phyloP scores from a whole-genome alignment of 1,284 basidiomycete genomes.

The Binderoboletus segoi region DNA sequence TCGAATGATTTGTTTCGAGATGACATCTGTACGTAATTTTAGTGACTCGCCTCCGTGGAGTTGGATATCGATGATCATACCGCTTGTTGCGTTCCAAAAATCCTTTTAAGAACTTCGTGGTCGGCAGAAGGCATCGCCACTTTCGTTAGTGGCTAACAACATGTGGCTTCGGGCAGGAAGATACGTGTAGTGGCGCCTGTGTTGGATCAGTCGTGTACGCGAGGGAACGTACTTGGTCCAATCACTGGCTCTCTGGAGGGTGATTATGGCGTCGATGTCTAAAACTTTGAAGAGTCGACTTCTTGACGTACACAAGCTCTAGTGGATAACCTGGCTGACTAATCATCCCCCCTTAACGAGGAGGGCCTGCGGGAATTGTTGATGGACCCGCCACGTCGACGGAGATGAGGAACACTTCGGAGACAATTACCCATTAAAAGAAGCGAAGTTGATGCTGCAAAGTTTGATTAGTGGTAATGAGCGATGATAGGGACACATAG shows the following conservation, averaged over 20 bases:
- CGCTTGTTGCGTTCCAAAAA: not conserved
- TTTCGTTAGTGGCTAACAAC: conserved; percentile 20
- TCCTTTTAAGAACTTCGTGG: conserved; percentile 17
- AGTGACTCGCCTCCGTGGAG: conserved; percentile 23
- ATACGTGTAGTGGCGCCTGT: conserved; percentile 21
- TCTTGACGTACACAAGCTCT: not conserved
- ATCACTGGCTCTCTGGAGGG: conserved; percentile 2
- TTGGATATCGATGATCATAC: not conserved
- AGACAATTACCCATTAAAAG: conserved; percentile 19
- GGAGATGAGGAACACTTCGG: conserved; percentile 26
- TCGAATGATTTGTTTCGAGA: conserved; percentile 10
- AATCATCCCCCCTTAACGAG: not conserved
- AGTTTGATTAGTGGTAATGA: conserved; percentile 11
- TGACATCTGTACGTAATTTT: conserved; percentile 21
- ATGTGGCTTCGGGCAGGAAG: conserved; percentile 28
- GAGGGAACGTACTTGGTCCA: too few species aligned
- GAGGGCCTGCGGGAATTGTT: too few species aligned
- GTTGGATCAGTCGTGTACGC: too few species aligned
- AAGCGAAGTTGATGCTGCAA: conserved; percentile 13
- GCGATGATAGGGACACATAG: conserved; percentile 5
- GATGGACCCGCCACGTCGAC: too few species aligned
- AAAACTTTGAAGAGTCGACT: conserved; percentile 7
- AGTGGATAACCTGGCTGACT: not conserved
- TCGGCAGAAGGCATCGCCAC: conserved; percentile 12
- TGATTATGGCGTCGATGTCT: conserved; percentile 10